These are phyloP conservation scores for Hypoxylon sp. DNA, from an alignment of 2,329 filamentous ascomycete genomes.

Conservation along the genomic window DNA sequence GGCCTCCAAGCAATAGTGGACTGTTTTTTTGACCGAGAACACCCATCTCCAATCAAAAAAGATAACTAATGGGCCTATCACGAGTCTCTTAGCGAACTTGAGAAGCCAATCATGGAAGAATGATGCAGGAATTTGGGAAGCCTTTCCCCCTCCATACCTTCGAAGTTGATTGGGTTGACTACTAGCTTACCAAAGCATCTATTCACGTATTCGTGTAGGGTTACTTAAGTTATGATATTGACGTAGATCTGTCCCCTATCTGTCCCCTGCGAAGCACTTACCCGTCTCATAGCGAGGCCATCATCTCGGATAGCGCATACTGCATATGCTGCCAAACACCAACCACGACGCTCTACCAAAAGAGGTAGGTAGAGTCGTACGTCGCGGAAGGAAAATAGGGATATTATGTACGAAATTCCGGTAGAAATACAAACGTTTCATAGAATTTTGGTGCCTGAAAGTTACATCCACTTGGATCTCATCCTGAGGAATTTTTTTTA, in stretches of 20 bases:
- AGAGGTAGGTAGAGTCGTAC: constrained; percentile 35
- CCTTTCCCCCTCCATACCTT: constrained; percentile 21
- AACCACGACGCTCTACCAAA: constrained; percentile 27
- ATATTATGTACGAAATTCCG: constrained; percentile 33
- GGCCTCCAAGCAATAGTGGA: constrained; percentile 23
- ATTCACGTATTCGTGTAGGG: constrained; percentile 19
- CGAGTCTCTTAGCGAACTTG: constrained; percentile 8
- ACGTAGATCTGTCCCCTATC: constrained; percentile 9
- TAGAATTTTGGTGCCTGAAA: constrained; percentile 39
- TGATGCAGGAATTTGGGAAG: constrained; percentile 23
- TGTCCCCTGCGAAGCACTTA: constrained; percentile 12
- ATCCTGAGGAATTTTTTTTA: constrained; percentile 28
- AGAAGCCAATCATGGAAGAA: constrained; percentile 23
- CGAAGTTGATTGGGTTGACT: constrained; percentile 14
- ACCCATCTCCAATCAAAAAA: constrained; percentile 38
- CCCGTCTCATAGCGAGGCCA: constrained; percentile 30
- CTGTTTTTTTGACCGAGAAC: constrained; percentile 38
- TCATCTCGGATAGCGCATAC: constrained; percentile 40
- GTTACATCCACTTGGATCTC: constrained; percentile 38
- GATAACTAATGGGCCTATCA: constrained; percentile 39
- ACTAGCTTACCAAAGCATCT: constrained; percentile 16
- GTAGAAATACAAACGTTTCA: constrained; percentile 31
- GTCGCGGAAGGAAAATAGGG: constrained; percentile 36
- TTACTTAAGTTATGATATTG: constrained; percentile 34
- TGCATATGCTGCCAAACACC: constrained; percentile 45